Evolutionary conservation across 352 stramenopile species (phyloP).

Genomic region (Phytophthora pinifolia): DNA sequence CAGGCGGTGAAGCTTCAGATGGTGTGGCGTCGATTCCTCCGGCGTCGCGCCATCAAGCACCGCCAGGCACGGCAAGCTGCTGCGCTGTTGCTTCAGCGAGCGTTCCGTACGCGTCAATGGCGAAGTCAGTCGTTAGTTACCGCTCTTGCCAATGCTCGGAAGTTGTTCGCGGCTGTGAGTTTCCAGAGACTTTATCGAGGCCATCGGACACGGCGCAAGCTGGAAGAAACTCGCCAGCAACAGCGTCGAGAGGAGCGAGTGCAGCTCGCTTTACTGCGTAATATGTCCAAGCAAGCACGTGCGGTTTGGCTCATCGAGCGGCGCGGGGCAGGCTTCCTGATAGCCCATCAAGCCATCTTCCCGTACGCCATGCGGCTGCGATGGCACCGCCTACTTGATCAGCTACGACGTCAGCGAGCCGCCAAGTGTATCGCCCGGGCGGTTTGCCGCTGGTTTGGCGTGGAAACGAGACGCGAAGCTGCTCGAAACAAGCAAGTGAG

Average conservation of each 20-base stretch:
- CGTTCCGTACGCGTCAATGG: constrained; percentile 38
- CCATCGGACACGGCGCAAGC: constrained; percentile 17
- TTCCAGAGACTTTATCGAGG: constrained; percentile 50
- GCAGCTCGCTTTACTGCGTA: constrained; percentile 36
- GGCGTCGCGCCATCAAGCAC: constrained; percentile 15
- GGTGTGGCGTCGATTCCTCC: constrained; percentile 42
- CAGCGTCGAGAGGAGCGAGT: constrained; percentile 33
- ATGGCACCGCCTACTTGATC: constrained; percentile 26
- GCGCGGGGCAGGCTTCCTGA: constrained; percentile 48
- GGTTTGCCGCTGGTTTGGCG: constrained; percentile 25
- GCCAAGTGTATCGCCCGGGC: constrained; percentile 15
- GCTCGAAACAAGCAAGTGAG: constrained; percentile 15
- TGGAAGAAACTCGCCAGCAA: constrained; percentile 16
- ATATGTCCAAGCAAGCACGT: constrained; percentile 39
- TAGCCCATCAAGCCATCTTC: constrained; percentile 41
- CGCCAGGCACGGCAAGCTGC: constrained; percentile 32
- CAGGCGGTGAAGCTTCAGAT: constrained; percentile 57
- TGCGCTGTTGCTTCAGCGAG: constrained; percentile 34
- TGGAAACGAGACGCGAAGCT: constrained; percentile 14
- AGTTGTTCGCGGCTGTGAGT: constrained; percentile 36
- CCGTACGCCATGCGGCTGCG: constrained; percentile 39
- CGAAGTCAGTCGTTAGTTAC: constrained; percentile 43
- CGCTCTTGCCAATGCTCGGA: constrained; percentile 32
- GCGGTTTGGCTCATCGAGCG: constrained; percentile 48
- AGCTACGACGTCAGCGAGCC: constrained; percentile 25